Conservation (phyloP, 805 yeast species). For the Candida rishiriensis region DNA sequence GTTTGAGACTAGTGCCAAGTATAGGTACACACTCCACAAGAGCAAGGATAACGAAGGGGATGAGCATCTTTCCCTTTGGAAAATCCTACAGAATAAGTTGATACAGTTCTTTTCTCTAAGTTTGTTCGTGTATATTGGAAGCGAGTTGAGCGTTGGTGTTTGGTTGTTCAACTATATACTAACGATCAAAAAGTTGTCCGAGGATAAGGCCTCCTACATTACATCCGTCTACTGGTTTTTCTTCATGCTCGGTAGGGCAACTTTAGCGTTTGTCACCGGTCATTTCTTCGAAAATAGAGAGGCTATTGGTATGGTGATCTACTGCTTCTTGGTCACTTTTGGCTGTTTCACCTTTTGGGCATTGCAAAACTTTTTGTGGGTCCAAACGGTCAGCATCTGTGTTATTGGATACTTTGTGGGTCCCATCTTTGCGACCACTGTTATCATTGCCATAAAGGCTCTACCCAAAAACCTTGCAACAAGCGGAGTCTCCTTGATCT, state of each 20-base stretch:
- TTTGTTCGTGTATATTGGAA: slow-evolving; percentile 47
- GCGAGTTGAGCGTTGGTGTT: slow-evolving; percentile 48
- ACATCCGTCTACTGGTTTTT: slow-evolving; percentile 51
- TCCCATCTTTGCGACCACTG: slow-evolving; percentile 63
- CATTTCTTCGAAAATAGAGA: slow-evolving; percentile 35
- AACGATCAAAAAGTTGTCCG: slow-evolving; percentile 35
- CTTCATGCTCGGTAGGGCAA: slow-evolving; percentile 44
- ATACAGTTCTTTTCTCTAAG: slow-evolving; percentile 38
- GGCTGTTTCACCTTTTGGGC: slow-evolving; percentile 33
- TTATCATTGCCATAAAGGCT: slow-evolving; percentile 56
- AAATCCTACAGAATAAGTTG: slow-evolving; percentile 30
- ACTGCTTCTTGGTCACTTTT: slow-evolving; percentile 32
- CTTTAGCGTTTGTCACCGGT: slow-evolving; percentile 46
- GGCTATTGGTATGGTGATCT: slow-evolving; percentile 38
- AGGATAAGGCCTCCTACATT: slow-evolving; percentile 39
- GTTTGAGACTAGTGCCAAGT: slow-evolving; percentile 43
- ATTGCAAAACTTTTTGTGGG: slow-evolving; percentile 12
- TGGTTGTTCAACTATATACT: slow-evolving; percentile 48
- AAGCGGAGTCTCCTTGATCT: slow-evolving; percentile 66
- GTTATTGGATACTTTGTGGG: slow-evolving; percentile 48
- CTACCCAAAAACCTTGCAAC: slow-evolving; percentile 60
- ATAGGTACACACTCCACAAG: slow-evolving; percentile 24
- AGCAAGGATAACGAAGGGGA: slow-evolving; percentile 15
- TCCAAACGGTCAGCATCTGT: slow-evolving; percentile 35
- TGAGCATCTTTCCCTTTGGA: slow-evolving; percentile 14